A percentile compares a stretch with the other conserved stretches of the same genome.
Evolutionary conservation across 2,329 filamentous ascomycete species (phyloP).

Genomic region (Fusarium sp.): DNA sequence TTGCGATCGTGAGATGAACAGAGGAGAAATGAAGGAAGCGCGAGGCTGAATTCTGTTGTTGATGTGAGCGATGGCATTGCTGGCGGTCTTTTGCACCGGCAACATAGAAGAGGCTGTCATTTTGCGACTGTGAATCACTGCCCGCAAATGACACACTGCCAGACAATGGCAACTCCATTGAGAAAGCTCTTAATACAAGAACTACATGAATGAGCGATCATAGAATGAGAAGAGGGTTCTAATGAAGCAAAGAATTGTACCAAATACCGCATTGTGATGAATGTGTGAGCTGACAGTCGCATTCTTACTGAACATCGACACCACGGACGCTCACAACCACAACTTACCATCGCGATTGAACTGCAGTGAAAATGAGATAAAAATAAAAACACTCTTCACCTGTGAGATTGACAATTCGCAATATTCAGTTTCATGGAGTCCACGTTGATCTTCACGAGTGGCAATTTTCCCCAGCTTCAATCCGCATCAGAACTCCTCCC

Average conservation of each 20-base stretch:
- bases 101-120: not conserved
- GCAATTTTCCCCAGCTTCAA: conserved; percentile 20
- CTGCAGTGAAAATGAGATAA: rapidly evolving
- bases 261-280: not conserved
- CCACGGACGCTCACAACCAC: not conserved
- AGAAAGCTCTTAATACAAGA: rapidly evolving
- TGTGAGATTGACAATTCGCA: not conserved
- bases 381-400: rapidly evolving
- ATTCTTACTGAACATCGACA: not conserved
- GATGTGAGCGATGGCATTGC: not conserved
- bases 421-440: rapidly evolving
- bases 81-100: not conserved
- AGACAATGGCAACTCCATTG: rapidly evolving
- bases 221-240: rapidly evolving
- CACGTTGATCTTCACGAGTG: not conserved
- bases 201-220: rapidly evolving
- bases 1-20: rapidly evolving
- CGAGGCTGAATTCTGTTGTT: not conserved
- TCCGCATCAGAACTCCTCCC: not conserved
- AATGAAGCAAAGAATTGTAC: rapidly evolving
- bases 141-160: no score
- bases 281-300: not conserved
- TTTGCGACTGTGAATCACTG: not conserved
- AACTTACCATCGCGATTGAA: rapidly evolving
- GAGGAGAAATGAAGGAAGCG: not conserved